phyloP scores from a whole-genome alignment of 1,284 basidiomycete species.

The Leccinum fuscescens region DNA sequence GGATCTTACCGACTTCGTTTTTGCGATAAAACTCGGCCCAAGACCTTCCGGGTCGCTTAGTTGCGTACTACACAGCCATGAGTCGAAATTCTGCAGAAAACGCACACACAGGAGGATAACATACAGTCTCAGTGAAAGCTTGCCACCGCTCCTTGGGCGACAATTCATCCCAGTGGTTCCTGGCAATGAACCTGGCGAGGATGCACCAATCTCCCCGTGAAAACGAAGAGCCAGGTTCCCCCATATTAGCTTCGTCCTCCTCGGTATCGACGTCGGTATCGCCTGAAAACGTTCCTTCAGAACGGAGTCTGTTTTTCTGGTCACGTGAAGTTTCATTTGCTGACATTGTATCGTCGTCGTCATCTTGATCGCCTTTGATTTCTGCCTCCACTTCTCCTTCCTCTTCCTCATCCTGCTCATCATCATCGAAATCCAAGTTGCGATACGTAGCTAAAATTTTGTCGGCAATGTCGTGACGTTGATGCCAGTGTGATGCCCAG shows the following conservation, averaged over 20 bases:
- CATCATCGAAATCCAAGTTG: constrained; percentile 28
- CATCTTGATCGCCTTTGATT: constrained; percentile 33
- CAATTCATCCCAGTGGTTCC: constrained; percentile 43
- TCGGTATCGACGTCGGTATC: constrained; percentile 29
- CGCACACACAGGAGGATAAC: constrained; percentile 4
- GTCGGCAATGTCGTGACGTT: constrained; percentile 59
- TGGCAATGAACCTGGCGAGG: constrained; percentile 55
- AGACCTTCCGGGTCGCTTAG: constrained; percentile 47
- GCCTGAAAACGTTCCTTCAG: constrained; percentile 16
- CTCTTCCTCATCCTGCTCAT: constrained; percentile 36
- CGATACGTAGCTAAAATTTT: constrained; percentile 54
- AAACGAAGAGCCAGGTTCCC: constrained; percentile 45
- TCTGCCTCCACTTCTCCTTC: constrained; percentile 36
- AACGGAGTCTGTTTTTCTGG: constrained; percentile 9
- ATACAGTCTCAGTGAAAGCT: constrained; percentile 48
- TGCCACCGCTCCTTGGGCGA: constrained; percentile 51
- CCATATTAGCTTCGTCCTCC: constrained; percentile 53
- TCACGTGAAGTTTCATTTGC: constrained; percentile 10
- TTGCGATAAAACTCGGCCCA: constrained; percentile 61
- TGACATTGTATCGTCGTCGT: constrained; percentile 31
- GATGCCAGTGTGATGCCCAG: constrained; percentile 62
- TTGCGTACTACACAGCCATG: constrained; percentile 38
- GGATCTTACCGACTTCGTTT: constrained; percentile 44
- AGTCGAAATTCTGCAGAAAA: constrained; percentile 1
- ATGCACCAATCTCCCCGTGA: constrained; percentile 57